phyloP scores from a whole-genome alignment of 768 basidiomycete genomes.

The Boletus sensibilis region DNA sequence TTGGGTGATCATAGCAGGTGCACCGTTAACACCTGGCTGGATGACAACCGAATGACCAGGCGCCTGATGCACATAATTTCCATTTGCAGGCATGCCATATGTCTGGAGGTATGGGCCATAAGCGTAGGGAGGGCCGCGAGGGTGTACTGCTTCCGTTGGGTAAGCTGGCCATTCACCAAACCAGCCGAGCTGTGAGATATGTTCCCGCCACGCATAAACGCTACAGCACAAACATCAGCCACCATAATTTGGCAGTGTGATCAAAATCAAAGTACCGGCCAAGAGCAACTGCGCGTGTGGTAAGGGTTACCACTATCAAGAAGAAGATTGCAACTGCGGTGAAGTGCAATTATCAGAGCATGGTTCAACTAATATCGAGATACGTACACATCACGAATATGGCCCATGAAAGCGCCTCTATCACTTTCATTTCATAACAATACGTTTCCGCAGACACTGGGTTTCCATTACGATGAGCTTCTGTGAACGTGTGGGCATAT shows the following conservation, averaged over 20 bases:
- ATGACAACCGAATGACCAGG: conserved; percentile 67
- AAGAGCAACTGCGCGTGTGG: conserved; percentile 37
- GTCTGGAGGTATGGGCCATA: conserved; percentile 36
- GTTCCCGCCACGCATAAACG: conserved; percentile 33
- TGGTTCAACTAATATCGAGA: conserved; percentile 1
- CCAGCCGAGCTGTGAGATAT: conserved; percentile 66
- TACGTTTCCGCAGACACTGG: conserved; percentile 55
- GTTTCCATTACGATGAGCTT: conserved; percentile 5
- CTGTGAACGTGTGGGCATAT: background rate
- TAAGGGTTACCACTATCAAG: conserved; percentile 54
- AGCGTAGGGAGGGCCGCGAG: conserved; percentile 22
- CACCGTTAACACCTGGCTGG: conserved; percentile 63
- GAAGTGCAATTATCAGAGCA: background rate
- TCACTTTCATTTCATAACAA: conserved; percentile 79
- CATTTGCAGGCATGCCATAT: conserved; percentile 24
- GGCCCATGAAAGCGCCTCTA: conserved; percentile 79
- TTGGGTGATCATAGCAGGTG: conserved; percentile 59
- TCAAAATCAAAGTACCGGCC: conserved; percentile 27
- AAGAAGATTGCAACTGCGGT: conserved; percentile 47
- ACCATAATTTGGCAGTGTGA: background rate
- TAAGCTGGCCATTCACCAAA: conserved; percentile 71
- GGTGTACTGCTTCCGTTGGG: conserved; percentile 27
- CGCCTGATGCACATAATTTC: conserved; percentile 44
- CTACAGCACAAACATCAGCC: conserved; percentile 10
- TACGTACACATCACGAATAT: conserved; percentile 53